Base-by-base conservation (phyloP, 1,284 basidiomycete genomes). In the Tremellales sp. region DNA sequence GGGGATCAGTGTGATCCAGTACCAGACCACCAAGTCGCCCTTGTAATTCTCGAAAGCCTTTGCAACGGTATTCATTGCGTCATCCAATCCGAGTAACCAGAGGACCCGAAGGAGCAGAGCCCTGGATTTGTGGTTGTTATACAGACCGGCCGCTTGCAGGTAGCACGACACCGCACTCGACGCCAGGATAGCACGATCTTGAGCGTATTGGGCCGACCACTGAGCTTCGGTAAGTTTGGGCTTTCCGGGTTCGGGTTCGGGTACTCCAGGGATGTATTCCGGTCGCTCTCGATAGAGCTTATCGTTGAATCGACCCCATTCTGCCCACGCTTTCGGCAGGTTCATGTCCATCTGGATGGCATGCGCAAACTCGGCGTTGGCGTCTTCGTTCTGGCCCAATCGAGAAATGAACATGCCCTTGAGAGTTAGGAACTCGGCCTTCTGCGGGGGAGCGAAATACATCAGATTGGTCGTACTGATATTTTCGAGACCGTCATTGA, bases 401-500 rank as follows among this genome's bases (percentile, higher is more conserved):
- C 87, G 84, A 39, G 91, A 88, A 60, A 97, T 86, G 76, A 98
- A 99, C 90, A 98, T 97, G 42, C 91, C 95, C 74, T 99, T 99
- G 68, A 98, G 77, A n/a, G 94, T 98, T 71, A 92, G 92, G 75
- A 99, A 99, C 70, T 99, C 95, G 26, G 95, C 91, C 73, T 98
- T 98, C 70, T 99, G 95, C 4, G 84, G 76, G 7, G 78, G 83
- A 13, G 91, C 90, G 75, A 99, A 99, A 78, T 97, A 99, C 81
- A 97, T 90, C 51, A 99, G 76, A 70, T 99, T 99, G 22, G 95
- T 99, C 65, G 97, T 98, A 75, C 97, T 98, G 79, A 99, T 98
- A 49, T 97, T 91, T 63, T 98, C 95, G 33, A 98, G 76, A 33
- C 97, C 97, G 9, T 90, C 86, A 53, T 87, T 84, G 53, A 97